Percentiles rank a stretch among this genome's conserved stretches.
Evolutionary conservation across 345 rosid species (phyloP).

Genomic region (Pugionium cornutum): DNA sequence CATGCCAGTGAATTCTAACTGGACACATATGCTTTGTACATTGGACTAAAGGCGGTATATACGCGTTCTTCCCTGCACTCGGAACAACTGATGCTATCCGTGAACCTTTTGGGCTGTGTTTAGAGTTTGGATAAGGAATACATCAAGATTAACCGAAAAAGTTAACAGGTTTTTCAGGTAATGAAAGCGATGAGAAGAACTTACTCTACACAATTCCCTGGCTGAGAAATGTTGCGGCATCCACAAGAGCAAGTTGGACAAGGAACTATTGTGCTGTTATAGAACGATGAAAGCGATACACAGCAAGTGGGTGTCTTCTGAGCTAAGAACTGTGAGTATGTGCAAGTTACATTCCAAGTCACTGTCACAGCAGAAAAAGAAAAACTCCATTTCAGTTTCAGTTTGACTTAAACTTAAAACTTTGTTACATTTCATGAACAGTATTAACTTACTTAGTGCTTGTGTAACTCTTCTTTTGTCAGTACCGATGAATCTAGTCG

Average conservation of each 20-base stretch:
- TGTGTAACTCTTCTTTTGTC: conserved; percentile 74
- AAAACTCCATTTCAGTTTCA: conserved; percentile 14
- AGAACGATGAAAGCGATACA: conserved; percentile 82
- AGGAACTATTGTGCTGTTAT: conserved; percentile 66
- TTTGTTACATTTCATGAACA: conserved; percentile 5
- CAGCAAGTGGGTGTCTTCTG: conserved; percentile 77
- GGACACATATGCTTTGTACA: conserved; percentile 79
- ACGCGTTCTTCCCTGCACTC: conserved; percentile 31
- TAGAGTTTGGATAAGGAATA: not conserved
- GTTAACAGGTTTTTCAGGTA: conserved; percentile 40
- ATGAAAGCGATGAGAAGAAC: conserved; percentile 36
- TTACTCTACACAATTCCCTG: conserved; percentile 61
- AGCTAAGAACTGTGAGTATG: conserved; percentile 76
- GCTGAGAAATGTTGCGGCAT: conserved; percentile 56
- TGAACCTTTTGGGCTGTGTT: conserved; percentile 35
- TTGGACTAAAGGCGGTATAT: conserved; percentile 50
- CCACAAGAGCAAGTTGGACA: conserved; percentile 85
- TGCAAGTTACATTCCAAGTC: conserved; percentile 94
- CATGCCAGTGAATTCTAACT: conserved; percentile 70
- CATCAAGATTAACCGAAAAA: not conserved
- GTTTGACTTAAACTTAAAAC: not conserved
- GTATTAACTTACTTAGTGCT: conserved; percentile 58
- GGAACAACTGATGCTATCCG: conserved; percentile 38
- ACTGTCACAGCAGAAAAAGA: conserved; percentile 45
- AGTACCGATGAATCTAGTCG: conserved; percentile 57